Percentiles rank a stretch among this genome's conserved stretches.
phyloP scores from a whole-genome alignment of 331 rosid genomes.

The Malus hybrid region DNA sequence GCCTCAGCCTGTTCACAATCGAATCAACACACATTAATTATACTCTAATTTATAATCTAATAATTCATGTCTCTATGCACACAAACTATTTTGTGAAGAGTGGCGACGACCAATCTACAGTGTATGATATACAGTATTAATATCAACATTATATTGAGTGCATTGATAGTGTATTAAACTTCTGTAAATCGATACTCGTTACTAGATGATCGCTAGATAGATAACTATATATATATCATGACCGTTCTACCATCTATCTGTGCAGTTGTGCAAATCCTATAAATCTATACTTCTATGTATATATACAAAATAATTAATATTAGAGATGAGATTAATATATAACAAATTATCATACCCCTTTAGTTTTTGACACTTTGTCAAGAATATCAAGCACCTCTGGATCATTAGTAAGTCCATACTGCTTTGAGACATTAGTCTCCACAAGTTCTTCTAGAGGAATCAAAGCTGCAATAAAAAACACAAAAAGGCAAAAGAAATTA shows the following conservation, averaged over 20 bases:
- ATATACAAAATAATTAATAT: no score
- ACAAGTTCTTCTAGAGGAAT: conserved; percentile 69
- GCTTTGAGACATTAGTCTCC: conserved; percentile 51
- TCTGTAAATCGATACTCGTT: no score
- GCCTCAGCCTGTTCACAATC: conserved; percentile 33
- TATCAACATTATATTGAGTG: no score
- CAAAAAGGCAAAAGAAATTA: background rate
- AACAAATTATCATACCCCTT: conserved; percentile 30
- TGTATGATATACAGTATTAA: no score
- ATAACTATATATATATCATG: no score
- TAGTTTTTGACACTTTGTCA: conserved; percentile 42
- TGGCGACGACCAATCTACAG: no score
- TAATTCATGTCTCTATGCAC: background rate
- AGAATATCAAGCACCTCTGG: conserved; percentile 52
- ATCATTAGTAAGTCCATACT: conserved; percentile 64
- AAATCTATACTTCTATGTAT: no score
- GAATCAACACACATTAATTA: background rate
- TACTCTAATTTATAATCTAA: background rate
- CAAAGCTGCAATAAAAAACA: conserved; percentile 35
- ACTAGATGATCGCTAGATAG: no score
- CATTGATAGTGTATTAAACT: no score
- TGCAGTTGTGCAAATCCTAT: no score
- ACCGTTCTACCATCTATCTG: no score
- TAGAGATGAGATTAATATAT: background rate
- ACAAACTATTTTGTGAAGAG: no score